Percentiles rank a stretch among this genome's conserved stretches.
Conservation (phyloP, 257 asterid genomes). For the Marsdenia floribunda region DNA sequence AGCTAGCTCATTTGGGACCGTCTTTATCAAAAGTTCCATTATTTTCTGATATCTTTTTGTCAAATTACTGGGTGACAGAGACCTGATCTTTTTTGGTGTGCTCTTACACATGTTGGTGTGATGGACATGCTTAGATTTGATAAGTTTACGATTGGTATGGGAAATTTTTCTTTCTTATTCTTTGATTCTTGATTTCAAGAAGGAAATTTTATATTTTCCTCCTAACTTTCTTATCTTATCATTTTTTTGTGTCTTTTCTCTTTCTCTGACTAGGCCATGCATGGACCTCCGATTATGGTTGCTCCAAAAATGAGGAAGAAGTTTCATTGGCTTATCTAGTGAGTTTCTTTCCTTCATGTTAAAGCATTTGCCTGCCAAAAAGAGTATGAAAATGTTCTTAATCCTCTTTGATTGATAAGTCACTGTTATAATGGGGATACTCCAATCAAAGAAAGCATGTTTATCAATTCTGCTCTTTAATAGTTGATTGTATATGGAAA, state of each 20-base stretch:
- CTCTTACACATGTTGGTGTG: constrained; percentile 97
- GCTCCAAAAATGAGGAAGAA: constrained; percentile 91
- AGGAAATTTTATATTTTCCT: not conserved
- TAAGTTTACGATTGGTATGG: constrained; percentile 90
- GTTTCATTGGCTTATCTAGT: constrained; percentile 83
- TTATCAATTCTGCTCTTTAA: no score
- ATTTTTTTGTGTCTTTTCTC: constrained; percentile 1
- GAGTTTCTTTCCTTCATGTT: constrained; percentile 25
- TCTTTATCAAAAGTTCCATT: not conserved
- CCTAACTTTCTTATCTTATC: not conserved
- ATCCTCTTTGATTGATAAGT: no score
- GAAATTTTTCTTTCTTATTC: not conserved
- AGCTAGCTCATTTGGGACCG: not conserved
- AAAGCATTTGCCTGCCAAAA: no score
- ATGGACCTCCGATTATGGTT: constrained; percentile 98
- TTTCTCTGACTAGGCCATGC: constrained; percentile 75
- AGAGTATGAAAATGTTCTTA: no score
- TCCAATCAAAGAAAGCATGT: not conserved
- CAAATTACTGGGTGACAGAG: constrained; percentile 46
- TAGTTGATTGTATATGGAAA: no score
- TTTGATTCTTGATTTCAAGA: not conserved
- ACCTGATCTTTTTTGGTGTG: constrained; percentile 97
- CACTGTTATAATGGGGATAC: no score
- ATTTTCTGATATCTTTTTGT: not conserved
- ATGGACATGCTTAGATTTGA: constrained; percentile 99